Base-by-base conservation (phyloP, 2,329 filamentous ascomycete genomes). In the Catunica adiposa region DNA sequence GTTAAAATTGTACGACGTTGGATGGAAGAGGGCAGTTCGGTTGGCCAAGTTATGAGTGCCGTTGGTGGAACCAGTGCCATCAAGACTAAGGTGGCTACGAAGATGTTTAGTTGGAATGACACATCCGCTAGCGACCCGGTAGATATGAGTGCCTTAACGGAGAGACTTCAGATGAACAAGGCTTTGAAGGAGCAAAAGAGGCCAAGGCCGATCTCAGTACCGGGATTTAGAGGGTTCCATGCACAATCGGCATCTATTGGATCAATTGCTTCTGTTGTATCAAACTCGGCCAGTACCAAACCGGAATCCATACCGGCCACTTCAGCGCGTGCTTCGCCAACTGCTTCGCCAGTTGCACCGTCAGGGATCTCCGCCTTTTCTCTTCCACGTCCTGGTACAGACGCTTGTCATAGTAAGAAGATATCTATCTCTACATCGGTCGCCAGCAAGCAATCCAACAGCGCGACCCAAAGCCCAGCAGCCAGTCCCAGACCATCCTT, bases 1-100 rank as follows among this genome's bases (percentile, higher is more conserved):
- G 70, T 80, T 58, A 72, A 74, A 56, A 78, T 79, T 42, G 79
- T 84, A 17, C 71, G 76, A 25, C 72, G 78, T 25, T 84, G 81
- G 81, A 80, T 83, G 72, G 77, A 82, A 61, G 76, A 83, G 61
- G 79, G 73, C 31, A 58, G 56, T 17, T 48, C 53, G 6, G 44
- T 53, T 11, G 50, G 56, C 11, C 40, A 50, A n/a, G 63, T 66
- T 5, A 64, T 67, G 23, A 62, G 68, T 2, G 68, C 70, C 0
- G 66, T 69, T 50, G 66, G 70, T 15, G 62, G 63, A 0, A 67
- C 66, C 1, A 64, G 64, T 17, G 69, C 71, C 17, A 73, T 72
- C 40, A 70, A 69, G 57, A 83, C 83, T 64, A 77, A 79, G 47
- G 61, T 61, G 50, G 60, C 62, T 2, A 60, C 59, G 3, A 67